Evolutionary conservation across 306 rosid genomes (phyloP), one percentile per base, ranked within the genome.

Genomic region (Lathyrus tuberosus): DNA sequence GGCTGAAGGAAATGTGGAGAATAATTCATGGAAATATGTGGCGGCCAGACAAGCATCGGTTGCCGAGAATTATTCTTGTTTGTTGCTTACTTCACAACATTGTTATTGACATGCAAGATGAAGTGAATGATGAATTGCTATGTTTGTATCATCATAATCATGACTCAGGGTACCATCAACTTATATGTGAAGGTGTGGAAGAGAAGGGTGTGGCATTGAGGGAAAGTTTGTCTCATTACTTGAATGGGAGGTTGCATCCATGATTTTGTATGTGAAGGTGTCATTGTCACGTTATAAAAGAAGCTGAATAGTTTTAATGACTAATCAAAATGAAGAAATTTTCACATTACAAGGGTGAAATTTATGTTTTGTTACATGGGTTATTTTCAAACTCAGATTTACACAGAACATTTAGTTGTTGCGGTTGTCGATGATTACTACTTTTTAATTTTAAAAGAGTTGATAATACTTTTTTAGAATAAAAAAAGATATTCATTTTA

Each of bases 1-100:
- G 91, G 83, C 78, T 93, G 69, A 93, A 93, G 83, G 93, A 86
- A 22, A 86, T 69, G 76, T 93, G 98, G 98, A 85, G 85, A 84
- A 88, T 90, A 84, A 93, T 93, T 73, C 87, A 80, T 10, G 98
- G 98, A 73, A 81, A 79, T 15, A 93, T 93, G 97, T 90, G 98
- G 98, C 80, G 98, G 52, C 98, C 97, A 0, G 98, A 93, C 83
- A 90, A 86, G 65, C 97, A 93, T 63, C 82, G 90, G 37, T 49
- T 93, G 72, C 98, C 98, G 0, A 85, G 97, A 81, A 90, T 93
- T 43, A 90, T 93, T 68, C 88, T 93, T 0, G 97, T 90, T 53
- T 93, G 97, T 65, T 90, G 98, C 75, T 62, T 93, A 76, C 96
- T 93, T 84, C 98, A 93, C 47, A 90, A 93, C 84, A 93, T 93